These are phyloP conservation scores for Puya raimondii DNA, from an alignment of 176 grass and related monocot genomes.

Conservation along the genomic window DNA sequence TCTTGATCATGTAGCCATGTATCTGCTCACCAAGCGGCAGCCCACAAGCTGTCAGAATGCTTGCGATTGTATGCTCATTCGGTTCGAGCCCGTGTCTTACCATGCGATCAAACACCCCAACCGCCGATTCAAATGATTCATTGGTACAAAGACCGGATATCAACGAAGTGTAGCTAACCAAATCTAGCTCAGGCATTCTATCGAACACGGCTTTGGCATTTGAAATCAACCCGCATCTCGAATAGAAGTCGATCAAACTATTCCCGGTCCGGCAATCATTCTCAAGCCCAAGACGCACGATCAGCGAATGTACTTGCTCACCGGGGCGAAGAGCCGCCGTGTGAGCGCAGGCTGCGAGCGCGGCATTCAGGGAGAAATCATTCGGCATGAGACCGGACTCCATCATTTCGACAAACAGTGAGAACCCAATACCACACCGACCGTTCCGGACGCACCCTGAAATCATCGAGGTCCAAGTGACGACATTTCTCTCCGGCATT, in stretches of 20 bases:
- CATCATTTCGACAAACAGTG: constrained; percentile 44
- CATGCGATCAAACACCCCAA: constrained; percentile 36
- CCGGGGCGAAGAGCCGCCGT: constrained; percentile 25
- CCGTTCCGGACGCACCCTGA: constrained; percentile 43
- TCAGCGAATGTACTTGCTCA: constrained; percentile 58
- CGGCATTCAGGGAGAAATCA: constrained; percentile 60
- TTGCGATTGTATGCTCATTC: constrained; percentile 58
- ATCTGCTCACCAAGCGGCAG: constrained; percentile 46
- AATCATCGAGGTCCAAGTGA: constrained; percentile 69
- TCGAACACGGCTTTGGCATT: constrained; percentile 34
- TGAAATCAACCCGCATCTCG: constrained; percentile 33
- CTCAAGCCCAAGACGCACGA: constrained; percentile 29
- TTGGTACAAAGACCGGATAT: constrained; percentile 47
- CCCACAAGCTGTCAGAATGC: constrained; percentile 38
- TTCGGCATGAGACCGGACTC: constrained; percentile 40
- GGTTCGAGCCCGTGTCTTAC: constrained; percentile 26
- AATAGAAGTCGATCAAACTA: constrained; percentile 53
- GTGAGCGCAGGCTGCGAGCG: constrained; percentile 50
- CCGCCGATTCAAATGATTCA: constrained; percentile 24
- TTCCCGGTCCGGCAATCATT: constrained; percentile 35
- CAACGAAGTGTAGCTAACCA: constrained; percentile 68
- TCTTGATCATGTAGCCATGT: constrained; percentile 61
- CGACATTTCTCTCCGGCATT: constrained; percentile 61
- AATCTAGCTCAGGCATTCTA: constrained; percentile 34
- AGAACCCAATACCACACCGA: background rate